phyloP scores from a whole-genome alignment of 176 grass and related monocot species.

The Oryza meridionalis region DNA sequence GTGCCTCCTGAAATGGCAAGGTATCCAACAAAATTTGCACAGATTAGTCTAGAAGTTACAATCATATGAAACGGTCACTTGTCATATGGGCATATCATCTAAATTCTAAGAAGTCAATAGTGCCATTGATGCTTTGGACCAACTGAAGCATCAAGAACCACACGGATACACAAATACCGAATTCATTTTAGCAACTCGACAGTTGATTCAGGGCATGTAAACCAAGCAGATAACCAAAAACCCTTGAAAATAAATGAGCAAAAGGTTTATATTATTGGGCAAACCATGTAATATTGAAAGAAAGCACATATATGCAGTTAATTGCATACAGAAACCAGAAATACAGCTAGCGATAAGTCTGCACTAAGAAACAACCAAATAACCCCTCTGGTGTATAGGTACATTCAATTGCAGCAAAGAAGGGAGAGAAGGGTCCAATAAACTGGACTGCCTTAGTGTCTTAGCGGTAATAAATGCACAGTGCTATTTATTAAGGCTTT shows the following conservation, averaged over 20 bases:
- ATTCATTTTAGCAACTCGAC: slow-evolving; percentile 13
- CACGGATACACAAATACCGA: not conserved
- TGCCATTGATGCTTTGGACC: slow-evolving; percentile 6
- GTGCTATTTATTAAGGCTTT: not conserved
- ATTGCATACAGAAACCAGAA: slow-evolving; percentile 25
- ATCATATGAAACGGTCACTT: not conserved
- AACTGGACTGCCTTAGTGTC: not conserved
- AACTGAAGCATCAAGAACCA: not conserved
- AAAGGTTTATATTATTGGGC: slow-evolving; percentile 12
- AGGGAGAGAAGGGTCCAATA: not conserved
- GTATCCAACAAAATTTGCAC: slow-evolving; percentile 19
- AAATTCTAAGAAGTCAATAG: slow-evolving; percentile 5
- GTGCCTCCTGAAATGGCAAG: slow-evolving; percentile 33
- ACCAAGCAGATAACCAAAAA: not conserved
- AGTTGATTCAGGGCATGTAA: slow-evolving; percentile 21
- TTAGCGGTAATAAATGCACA: not conserved
- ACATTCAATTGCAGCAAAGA: not conserved
- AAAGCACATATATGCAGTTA: not conserved
- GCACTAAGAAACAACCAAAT: slow-evolving; percentile 9
- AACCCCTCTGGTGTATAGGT: not conserved
- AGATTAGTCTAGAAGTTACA: slow-evolving; percentile 7
- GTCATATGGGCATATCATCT: not conserved
- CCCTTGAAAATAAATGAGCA: slow-evolving; percentile 5
- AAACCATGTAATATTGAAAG: slow-evolving; percentile 26
- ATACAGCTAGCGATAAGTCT: slow-evolving; percentile 5